phyloP scores from a whole-genome alignment of 139 green algal species.

The Haematococcus lacustris region DNA sequence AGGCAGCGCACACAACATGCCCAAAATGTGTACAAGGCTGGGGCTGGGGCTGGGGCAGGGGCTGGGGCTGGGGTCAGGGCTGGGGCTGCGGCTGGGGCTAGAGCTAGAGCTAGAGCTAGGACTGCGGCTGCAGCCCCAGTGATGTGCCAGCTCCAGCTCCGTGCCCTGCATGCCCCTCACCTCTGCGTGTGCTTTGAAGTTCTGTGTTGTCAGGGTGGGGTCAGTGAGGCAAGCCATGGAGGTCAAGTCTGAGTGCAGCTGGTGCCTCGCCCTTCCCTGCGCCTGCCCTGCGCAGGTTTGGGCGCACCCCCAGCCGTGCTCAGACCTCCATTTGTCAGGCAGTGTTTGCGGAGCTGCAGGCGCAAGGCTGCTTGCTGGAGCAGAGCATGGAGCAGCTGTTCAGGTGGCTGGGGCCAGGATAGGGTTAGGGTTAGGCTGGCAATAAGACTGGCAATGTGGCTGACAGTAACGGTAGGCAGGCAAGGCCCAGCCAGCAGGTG shows the following conservation, averaged over 20 bases:
- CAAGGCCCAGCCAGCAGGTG: too few species aligned
- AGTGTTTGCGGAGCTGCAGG: slow-evolving; percentile 56
- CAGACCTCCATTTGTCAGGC: slow-evolving; percentile 46
- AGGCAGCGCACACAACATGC: too few species aligned
- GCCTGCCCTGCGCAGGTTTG: slow-evolving; percentile 12
- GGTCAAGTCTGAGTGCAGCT: neutral
- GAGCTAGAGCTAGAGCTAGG: too few species aligned
- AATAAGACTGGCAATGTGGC: too few species aligned
- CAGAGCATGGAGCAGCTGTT: slow-evolving; percentile 75
- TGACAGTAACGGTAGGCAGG: too few species aligned
- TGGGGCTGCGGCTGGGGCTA: too few species aligned
- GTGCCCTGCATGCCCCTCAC: neutral
- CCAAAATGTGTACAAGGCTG: too few species aligned
- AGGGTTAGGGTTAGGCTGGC: too few species aligned
- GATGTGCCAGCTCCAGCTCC: neutral
- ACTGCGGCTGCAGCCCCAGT: neutral
- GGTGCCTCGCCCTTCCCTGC: neutral
- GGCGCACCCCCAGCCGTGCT: slow-evolving; percentile 12
- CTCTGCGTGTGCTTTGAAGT: neutral
- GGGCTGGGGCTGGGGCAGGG: too few species aligned
- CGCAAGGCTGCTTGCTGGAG: slow-evolving; percentile 42
- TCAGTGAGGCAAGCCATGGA: neutral
- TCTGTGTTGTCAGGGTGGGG: neutral
- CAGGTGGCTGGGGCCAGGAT: slow-evolving; percentile 17
- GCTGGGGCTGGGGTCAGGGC: too few species aligned